Conservation (phyloP, 352 stramenopile genomes). For the Globisporangium cylindrosporum region DNA sequence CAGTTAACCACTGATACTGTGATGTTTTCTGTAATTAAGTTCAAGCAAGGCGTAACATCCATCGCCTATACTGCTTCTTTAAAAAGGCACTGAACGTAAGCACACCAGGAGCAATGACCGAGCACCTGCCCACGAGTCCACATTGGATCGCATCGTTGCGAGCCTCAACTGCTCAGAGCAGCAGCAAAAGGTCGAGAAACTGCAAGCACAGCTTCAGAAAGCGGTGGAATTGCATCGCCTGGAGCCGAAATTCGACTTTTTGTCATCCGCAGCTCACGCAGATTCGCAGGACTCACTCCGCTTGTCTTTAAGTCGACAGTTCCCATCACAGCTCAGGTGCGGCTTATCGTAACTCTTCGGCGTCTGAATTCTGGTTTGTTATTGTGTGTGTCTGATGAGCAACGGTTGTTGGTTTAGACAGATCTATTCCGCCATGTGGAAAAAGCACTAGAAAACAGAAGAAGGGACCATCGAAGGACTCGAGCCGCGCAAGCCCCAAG, state of each 20-base stretch:
- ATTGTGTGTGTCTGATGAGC: neutral
- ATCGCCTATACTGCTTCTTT: neutral
- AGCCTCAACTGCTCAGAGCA: conserved; percentile 26
- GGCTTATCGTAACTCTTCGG: neutral
- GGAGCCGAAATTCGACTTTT: conserved; percentile 26
- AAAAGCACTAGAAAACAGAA: neutral
- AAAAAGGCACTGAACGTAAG: neutral
- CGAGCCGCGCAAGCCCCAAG: neutral
- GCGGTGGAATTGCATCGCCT: conserved; percentile 26
- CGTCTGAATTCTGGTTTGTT: neutral
- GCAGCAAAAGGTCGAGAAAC: conserved; percentile 32
- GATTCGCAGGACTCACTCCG: neutral
- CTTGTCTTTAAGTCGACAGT: neutral
- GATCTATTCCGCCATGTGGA: neutral
- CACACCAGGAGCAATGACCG: neutral
- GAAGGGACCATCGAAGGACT: neutral
- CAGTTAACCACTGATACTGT: no score
- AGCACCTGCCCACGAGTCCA: neutral
- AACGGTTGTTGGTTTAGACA: neutral
- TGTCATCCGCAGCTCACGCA: neutral
- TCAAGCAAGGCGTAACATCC: neutral
- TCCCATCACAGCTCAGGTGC: neutral
- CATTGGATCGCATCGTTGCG: conserved; percentile 15
- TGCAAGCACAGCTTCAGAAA: conserved; percentile 33
- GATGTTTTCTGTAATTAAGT: neutral